A percentile compares a stretch with the other conserved stretches of the same genome.
Evolutionary conservation across 768 basidiomycete genomes (phyloP).

Genomic region (Mycena rosella): DNA sequence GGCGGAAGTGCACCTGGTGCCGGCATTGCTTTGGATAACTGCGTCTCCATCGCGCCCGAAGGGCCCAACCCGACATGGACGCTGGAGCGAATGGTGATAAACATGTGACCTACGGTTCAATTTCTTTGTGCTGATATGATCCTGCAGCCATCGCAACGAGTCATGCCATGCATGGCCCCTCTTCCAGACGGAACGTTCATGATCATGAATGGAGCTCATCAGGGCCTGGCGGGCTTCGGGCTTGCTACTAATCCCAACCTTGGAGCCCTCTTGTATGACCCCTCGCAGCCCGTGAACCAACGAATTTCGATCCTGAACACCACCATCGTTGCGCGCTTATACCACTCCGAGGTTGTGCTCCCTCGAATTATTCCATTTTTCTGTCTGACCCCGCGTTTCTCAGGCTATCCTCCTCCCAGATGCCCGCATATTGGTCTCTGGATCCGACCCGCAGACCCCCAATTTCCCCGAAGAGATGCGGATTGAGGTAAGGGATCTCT

Average conservation of each 20-base stretch:
- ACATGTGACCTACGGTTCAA: not conserved
- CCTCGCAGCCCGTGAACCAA: constrained; percentile 65
- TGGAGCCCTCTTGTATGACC: constrained; percentile 78
- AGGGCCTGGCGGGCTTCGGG: constrained; percentile 82
- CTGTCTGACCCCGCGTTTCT: constrained; percentile 47
- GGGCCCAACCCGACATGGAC: constrained; percentile 71
- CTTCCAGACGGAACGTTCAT: constrained; percentile 83
- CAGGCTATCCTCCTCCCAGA: constrained; percentile 80
- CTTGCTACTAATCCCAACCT: constrained; percentile 74
- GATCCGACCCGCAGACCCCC: constrained; percentile 76
- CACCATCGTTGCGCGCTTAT: constrained; percentile 81
- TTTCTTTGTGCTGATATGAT: not conserved
- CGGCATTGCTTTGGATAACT: constrained; percentile 73
- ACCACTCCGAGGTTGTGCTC: constrained; percentile 68
- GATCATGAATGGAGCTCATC: constrained; percentile 80
- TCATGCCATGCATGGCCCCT: constrained; percentile 60
- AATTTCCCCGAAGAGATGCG: constrained; percentile 84
- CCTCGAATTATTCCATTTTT: not conserved
- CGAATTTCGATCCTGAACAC: constrained; percentile 75
- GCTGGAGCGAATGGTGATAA: constrained; percentile 83
- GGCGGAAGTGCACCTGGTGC: constrained; percentile 78
- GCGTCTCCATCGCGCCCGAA: constrained; percentile 78
- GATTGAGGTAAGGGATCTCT: constrained; percentile 52
- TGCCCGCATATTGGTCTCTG: constrained; percentile 80
- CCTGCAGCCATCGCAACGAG: constrained; percentile 53